These are phyloP conservation scores for Trichoderma endophyticum DNA, from an alignment of 2,329 filamentous ascomycete genomes.

Conservation along the genomic window DNA sequence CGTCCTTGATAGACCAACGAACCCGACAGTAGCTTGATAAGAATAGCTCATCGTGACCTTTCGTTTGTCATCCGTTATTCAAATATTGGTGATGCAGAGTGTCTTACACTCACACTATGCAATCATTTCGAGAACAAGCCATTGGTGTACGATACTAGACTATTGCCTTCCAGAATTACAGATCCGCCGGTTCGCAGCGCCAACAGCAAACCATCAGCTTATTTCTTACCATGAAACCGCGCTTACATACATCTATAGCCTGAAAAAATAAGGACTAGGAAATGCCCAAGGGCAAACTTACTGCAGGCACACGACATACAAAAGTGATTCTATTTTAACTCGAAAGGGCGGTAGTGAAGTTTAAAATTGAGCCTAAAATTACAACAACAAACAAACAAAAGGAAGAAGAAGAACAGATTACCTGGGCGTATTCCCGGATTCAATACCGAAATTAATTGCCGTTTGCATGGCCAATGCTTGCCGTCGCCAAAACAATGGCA, in stretches of 20 bases:
- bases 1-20: not conserved
- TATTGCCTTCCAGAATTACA: not conserved
- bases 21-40: not conserved
- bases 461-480: not conserved
- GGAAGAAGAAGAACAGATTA: not conserved
- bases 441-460: not conserved
- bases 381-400: not conserved
- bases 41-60: not conserved
- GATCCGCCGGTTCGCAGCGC: not conserved
- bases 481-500: not conserved
- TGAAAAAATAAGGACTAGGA: not conserved
- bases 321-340: not conserved
- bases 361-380: not conserved
- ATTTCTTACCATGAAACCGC: not conserved
- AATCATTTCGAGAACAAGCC: not conserved
- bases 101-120: not conserved
- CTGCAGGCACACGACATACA: not conserved
- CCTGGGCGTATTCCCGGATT: not conserved
- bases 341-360: not conserved
- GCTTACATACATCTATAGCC: not conserved
- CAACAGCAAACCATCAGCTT: not conserved
- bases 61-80: not conserved
- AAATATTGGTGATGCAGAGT: not conserved
- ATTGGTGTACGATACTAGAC: not conserved
- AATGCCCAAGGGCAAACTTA: not conserved